Evolutionary conservation across 2,329 filamentous ascomycete species (phyloP), one percentile per base, ranked within the genome.

Genomic region (Orbilia quercus): DNA sequence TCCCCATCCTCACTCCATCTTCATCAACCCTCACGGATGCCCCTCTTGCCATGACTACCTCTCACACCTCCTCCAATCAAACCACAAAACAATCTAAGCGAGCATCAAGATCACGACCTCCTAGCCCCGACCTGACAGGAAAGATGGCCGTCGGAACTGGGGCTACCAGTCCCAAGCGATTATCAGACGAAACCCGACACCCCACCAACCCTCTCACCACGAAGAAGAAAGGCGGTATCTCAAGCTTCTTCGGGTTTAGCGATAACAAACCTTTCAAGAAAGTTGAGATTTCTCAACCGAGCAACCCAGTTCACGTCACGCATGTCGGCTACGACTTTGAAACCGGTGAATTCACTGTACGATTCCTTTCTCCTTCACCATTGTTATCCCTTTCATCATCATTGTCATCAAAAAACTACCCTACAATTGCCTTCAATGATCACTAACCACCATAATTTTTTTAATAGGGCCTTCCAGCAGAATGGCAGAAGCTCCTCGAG

Each of bases 261-360:
- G 88, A 96, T 70, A 90, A n/a, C n/a, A n/a, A 91, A 76, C 94
- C 92, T 36, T 92, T 91, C 59, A 91, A 93, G 81, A 91, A 92
- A 76, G 92, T 95, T 50, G 88, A 94, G 81, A 99, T 99, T 78
- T 98, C 95, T n/a, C 91, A 92, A 38, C 95, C 95, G 62, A 93
- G 96, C 81, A 98, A 99, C 79, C 95, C 95, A 53, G 92, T 98
- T 72, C 95, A 98, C 82, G 91, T 99, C 78, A 98, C 94, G 66
- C 95, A 99, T 81, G 95, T 99, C 76, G 94, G 94, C 77, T 97
- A 96, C 81, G 94, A 99, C 82, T 96, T 95, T 82, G 87, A 91
- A 78, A 98, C 95, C 2, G 95, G 95, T 76, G 91, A 96, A 82
- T 99, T 96, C 81, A 98, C 94, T 67, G 92, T 96, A 85, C 79